Evolutionary conservation across 2,329 filamentous ascomycete genomes (phyloP).

Genomic region (Dothidotthia symphoricarpi): DNA sequence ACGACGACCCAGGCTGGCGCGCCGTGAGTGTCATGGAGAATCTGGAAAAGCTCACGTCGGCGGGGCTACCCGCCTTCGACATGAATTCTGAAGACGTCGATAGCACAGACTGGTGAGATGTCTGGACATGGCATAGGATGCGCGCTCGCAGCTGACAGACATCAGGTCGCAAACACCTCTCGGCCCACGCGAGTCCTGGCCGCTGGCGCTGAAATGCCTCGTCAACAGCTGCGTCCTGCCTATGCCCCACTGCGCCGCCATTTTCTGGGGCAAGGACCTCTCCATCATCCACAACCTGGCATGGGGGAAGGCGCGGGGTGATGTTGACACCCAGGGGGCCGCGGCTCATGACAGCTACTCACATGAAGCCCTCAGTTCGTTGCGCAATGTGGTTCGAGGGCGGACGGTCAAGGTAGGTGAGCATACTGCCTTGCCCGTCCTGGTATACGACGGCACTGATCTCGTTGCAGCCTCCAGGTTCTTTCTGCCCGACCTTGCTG

Average conservation of each 20-base stretch:
- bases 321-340: slow-evolving; percentile 38
- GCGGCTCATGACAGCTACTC: slow-evolving; percentile 33
- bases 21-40: slow-evolving; percentile 37
- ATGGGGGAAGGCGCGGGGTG: slow-evolving; percentile 41
- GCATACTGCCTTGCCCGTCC: slow-evolving; percentile 12
- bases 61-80: slow-evolving; percentile 33
- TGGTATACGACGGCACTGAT: slow-evolving; percentile 9
- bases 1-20: no score
- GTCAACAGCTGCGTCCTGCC: slow-evolving; percentile 41
- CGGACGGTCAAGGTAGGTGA: slow-evolving; percentile 43
- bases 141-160: no score
- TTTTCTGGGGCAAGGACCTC: slow-evolving; percentile 45
- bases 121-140: no score
- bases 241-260: slow-evolving; percentile 43
- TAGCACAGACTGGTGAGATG: slow-evolving; percentile 29
- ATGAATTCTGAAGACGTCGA: slow-evolving; percentile 30
- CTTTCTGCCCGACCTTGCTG: slow-evolving; percentile 21
- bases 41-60: slow-evolving; percentile 32
- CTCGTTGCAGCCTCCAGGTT: slow-evolving; percentile 20
- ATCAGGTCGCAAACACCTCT: slow-evolving; percentile 32
- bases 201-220: slow-evolving; percentile 30
- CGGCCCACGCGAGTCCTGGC: slow-evolving; percentile 39
- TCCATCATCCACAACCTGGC: slow-evolving; percentile 44
- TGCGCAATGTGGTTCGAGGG: slow-evolving; percentile 37
- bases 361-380: slow-evolving; percentile 34